Evolutionary conservation across 2,329 filamentous ascomycete species (phyloP).

Genomic region (Emericellopsis cladophorae): DNA sequence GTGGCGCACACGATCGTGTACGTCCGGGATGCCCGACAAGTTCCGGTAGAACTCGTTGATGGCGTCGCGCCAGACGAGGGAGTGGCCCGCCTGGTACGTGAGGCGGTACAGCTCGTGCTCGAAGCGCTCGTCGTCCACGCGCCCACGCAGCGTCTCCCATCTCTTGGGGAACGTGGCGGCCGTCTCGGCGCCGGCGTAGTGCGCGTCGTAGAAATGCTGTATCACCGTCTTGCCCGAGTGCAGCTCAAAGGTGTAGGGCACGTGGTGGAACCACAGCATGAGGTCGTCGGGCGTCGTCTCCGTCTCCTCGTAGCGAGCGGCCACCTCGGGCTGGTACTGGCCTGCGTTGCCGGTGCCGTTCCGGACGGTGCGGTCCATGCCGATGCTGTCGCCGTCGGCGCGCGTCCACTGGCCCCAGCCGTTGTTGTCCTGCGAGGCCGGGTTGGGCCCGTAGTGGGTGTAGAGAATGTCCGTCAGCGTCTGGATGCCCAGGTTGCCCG

Average conservation of each 20-base stretch:
- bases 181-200: constrained; percentile 45
- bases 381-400: constrained; percentile 44
- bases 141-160: constrained; percentile 42
- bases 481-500: constrained; percentile 57
- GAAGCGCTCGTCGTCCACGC: constrained; percentile 47
- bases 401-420: constrained; percentile 61
- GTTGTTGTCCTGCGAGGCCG: constrained; percentile 52
- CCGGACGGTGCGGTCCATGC: constrained; percentile 58
- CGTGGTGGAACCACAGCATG: constrained; percentile 64
- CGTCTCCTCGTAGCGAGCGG: constrained; percentile 42
- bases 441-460: constrained; percentile 56
- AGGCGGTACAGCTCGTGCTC: constrained; percentile 45
- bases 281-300: constrained; percentile 55
- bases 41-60: constrained; percentile 53
- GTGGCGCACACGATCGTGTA: constrained; percentile 38
- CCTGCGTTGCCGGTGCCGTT: constrained; percentile 56
- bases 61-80: constrained; percentile 57
- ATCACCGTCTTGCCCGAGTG: constrained; percentile 55
- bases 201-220: constrained; percentile 53
- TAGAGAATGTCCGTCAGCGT: constrained; percentile 57
- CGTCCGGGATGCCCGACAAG: constrained; percentile 47
- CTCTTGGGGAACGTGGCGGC: constrained; percentile 42
- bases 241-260: constrained; percentile 51
- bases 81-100: constrained; percentile 55
- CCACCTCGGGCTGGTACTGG: constrained; percentile 52